Conservation (phyloP, 495 filamentous ascomycete species). For the Evansstolkia leycettana region DNA sequence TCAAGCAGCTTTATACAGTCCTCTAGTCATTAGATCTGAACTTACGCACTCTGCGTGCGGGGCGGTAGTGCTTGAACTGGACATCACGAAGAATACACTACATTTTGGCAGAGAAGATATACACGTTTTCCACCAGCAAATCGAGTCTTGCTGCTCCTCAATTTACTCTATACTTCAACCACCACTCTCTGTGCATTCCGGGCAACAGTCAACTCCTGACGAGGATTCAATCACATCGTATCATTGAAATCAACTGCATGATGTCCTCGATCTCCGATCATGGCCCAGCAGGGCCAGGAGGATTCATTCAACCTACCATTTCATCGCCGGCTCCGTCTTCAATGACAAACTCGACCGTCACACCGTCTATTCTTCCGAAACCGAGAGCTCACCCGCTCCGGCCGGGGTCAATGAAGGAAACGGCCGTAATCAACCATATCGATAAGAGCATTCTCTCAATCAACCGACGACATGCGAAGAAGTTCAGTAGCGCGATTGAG, state of each 20-base stretch:
- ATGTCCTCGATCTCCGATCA: not conserved
- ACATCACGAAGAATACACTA: too few species aligned
- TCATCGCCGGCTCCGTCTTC: slow-evolving; percentile 43
- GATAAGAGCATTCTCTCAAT: slow-evolving; percentile 50
- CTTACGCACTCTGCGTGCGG: too few species aligned
- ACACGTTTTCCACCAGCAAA: too few species aligned
- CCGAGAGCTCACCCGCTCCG: slow-evolving; percentile 52
- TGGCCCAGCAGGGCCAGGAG: slow-evolving; percentile 14
- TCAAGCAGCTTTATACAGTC: too few species aligned
- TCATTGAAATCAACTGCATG: slow-evolving; percentile 5
- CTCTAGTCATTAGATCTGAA: too few species aligned
- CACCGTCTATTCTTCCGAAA: slow-evolving; percentile 41
- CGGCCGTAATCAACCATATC: slow-evolving; percentile 57
- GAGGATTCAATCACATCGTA: too few species aligned
- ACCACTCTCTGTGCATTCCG: too few species aligned
- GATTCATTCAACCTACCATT: slow-evolving; percentile 37
- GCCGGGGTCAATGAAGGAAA: slow-evolving; percentile 66
- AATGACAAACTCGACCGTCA: slow-evolving; percentile 24
- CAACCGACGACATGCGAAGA: slow-evolving; percentile 62
- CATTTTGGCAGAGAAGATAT: too few species aligned
- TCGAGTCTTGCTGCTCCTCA: too few species aligned
- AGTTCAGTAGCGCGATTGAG: slow-evolving; percentile 44
- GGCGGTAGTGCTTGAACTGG: too few species aligned
- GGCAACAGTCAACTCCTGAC: too few species aligned
- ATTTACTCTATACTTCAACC: too few species aligned